Evolutionary conservation across 805 yeast genomes (phyloP), one percentile per base, ranked within the genome.

Genomic region (Yarrowia divulgata): DNA sequence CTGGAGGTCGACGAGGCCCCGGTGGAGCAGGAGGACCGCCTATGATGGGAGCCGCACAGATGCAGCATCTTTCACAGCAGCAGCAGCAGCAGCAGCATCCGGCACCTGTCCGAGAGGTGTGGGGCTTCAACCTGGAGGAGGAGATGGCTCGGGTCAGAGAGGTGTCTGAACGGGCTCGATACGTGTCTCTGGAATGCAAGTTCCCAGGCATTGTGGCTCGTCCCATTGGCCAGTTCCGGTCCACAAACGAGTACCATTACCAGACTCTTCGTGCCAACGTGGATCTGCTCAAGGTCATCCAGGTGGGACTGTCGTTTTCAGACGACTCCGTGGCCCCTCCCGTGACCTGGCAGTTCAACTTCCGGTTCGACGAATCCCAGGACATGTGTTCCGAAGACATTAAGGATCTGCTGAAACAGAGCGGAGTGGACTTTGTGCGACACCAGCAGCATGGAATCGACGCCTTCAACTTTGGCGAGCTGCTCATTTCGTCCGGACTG

Each of bases 151-250:
- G 77, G 19, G 72, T 82, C 46, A 76, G 82, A 23, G 79, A 77
- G 67, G 74, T 80, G 35, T 74, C 78, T 16, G 75, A 78, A 32
- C 75, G 77, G 48, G 81, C 79, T 74, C 79, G 79, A 58, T 79
- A 77, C 67, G 74, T 81, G 9, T 76, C 83, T 3, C 85, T 93
- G 70, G 93, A 93, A 73, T 93, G 96, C 58, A 98, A 95, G 78
- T 93, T 95, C 76, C 97, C 97, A 0, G 99, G 99, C 0, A 91
- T 96, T 29, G 89, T 94, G 35, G 97, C 97, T 2, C 85, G 99
- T 74, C 99, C 99, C 16, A 90, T 95, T 71, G 99, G 99, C 19
- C 87, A 91, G 19, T 95, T 95, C 79, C 87, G 91, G 74, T 88
- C 95, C 1, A 90, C 95, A 16, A 84, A 90, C 32, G 98, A 95